These are phyloP conservation scores for Leccinellum albellum DNA, from an alignment of 768 basidiomycete genomes.

Conservation along the genomic window DNA sequence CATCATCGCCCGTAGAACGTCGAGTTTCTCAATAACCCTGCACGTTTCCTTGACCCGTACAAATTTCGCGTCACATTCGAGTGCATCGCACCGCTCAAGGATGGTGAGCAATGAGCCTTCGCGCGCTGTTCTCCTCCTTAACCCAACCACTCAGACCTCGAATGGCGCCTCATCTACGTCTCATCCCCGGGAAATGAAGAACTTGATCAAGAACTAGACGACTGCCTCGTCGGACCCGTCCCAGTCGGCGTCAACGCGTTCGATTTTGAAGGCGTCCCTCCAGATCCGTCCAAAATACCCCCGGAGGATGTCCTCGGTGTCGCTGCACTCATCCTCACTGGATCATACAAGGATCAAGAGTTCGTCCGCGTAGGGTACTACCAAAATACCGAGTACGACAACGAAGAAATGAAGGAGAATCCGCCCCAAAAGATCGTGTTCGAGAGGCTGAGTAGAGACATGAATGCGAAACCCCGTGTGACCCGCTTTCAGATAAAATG, in stretches of 20 bases:
- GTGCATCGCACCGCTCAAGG: constrained; percentile 86
- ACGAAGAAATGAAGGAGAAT: constrained; percentile 80
- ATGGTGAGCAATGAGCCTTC: constrained; percentile 51
- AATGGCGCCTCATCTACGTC: constrained; percentile 97
- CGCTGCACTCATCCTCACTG: constrained; percentile 94
- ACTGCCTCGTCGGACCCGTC: constrained; percentile 95
- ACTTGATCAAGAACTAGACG: constrained; percentile 95
- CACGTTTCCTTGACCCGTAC: constrained; percentile 87
- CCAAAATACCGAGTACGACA: constrained; percentile 98
- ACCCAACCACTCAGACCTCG: constrained; percentile 61
- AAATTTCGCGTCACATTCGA: constrained; percentile 95
- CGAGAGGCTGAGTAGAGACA: constrained; percentile 78
- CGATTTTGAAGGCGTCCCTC: constrained; percentile 88
- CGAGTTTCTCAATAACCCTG: constrained; percentile 91
- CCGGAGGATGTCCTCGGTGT: constrained; percentile 91
- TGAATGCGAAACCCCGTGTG: constrained; percentile 89
- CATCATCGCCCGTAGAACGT: constrained; percentile 56
- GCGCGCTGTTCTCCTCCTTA: not conserved
- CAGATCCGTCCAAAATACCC: constrained; percentile 81
- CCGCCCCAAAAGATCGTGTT: constrained; percentile 69
- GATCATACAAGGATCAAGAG: constrained; percentile 93
- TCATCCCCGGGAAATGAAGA: constrained; percentile 89
- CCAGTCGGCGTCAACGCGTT: constrained; percentile 97
- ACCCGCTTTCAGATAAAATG: constrained; percentile 91
- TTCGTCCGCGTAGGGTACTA: constrained; percentile 99